Evolutionary conservation across 2,329 filamentous ascomycete genomes (phyloP), one percentile per base, ranked within the genome.

Genomic region (Orbilia oligospora): DNA sequence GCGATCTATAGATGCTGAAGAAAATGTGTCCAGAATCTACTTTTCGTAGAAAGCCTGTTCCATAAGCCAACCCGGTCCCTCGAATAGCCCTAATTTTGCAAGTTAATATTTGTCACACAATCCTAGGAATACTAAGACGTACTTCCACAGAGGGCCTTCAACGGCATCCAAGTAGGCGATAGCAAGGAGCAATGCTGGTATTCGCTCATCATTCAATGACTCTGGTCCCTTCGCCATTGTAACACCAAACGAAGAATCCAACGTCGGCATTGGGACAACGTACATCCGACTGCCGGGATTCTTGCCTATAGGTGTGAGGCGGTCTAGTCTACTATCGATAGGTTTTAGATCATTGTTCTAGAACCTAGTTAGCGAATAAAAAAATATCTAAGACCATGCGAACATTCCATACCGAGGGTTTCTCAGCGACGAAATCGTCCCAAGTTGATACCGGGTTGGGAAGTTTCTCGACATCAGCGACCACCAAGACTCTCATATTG

Each of bases 21-120:
- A 93, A 91, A 65, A 97, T 86, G 63, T 92, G 89, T 1, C 95
- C 96, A 0, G 90, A 90, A 82, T 96, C 93, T 30, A 93, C 86
- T 82, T 93, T 92, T 55, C 92, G 91, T 53, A 88, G 88, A 83
- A 98, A 97, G 82, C 89, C 90, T 0, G 92, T 91, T 67, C 94
- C 94, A 83, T 99, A 99, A 0, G 96, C 96, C 66, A 98, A 90
- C 53, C 96, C 96, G 51, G 93, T 96, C 71, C 96, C 96, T 56
- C 96, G 93, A 61, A 98, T 92, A 0, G 93, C 93, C 80, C 92
- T 80, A 64, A n/a, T 46, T 14, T 18, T 22, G n/a, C 2, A 49
- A 0, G 12, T 41, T 66, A 56, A 18, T n/a, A 49, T 12, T 12
- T n/a, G 46, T 22, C 8, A 9, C 10, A 27, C 8, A 2, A 48